Base-by-base conservation (phyloP, 306 rosid species). In the Alnus glutinosa region DNA sequence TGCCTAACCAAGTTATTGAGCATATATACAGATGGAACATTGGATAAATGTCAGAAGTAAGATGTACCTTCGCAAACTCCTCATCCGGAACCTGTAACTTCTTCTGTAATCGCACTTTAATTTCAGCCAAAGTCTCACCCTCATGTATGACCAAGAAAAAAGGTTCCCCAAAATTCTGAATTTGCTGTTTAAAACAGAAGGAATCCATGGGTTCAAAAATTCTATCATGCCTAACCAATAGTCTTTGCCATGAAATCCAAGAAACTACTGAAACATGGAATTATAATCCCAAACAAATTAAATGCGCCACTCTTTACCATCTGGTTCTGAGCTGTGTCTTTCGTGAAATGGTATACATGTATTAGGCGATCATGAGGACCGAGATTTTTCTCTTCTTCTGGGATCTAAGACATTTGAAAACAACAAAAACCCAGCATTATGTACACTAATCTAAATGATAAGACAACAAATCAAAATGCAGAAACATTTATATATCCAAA, bases 131-230 rank as follows among this genome's bases (percentile, higher is more conserved):
- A 58, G 88, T 87, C 80, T 93, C 98, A 19, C 90, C 91, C 82
- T 93, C 98, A 77, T 70, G 94, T 80, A 93, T 93, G 79, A 93
- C 98, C 89, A 93, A 81, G 87, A 93, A 91, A 69, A 93, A 93
- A 13, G 98, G 98, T 80, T 93, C 98, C 61, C 98, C 98, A 36
- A 93, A 93, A 80, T 91, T 89, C 79, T 93, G 97, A 83, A 93
- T 87, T 90, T 91, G 97, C 98, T 93, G 86, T 74, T 55, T 54
- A 81, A 63, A 76, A 73, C 74, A 58, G 70, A 82, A 23, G 14
- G 37, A 67, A 71, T 81, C 15, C 18, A 48, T 12, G 47, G 32
- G 37, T 55, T 13, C 51, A 74, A 70, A 42, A 58, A 73, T 49
- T 19, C 50, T 37, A 55, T 61, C 54, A 70, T 52, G 47, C 66